Conservation (phyloP, 208 protist species). For the Acanthamoeba lenticulata region DNA sequence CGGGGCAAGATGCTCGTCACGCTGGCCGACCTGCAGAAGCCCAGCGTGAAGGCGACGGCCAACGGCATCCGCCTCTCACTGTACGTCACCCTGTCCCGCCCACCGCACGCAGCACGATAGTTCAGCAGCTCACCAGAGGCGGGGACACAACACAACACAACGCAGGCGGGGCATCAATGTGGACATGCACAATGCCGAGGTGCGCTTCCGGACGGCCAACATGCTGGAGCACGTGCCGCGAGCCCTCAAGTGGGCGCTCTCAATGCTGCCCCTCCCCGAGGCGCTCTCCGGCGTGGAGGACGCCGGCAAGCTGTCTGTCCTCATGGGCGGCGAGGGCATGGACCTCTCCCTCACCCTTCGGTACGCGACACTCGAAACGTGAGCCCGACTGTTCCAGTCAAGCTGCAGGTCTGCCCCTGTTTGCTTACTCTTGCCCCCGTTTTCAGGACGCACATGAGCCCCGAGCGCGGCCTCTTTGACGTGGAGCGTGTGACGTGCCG, state of each 20-base stretch:
- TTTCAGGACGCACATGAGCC: neutral
- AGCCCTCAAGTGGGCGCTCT: neutral
- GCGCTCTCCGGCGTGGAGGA: neutral
- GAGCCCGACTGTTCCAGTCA: too few species aligned
- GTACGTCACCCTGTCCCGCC: neutral
- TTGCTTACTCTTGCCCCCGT: neutral
- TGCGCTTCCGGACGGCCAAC: neutral
- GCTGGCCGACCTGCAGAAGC: neutral
- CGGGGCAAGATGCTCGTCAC: neutral
- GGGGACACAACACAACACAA: neutral
- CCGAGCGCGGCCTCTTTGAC: neutral
- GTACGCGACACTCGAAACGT: neutral
- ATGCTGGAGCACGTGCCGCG: neutral
- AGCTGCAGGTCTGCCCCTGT: too few species aligned
- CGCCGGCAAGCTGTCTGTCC: neutral
- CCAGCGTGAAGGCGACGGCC: neutral
- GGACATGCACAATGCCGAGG: slow-evolving; percentile 1
- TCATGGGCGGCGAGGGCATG: slow-evolving; percentile 4
- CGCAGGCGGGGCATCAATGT: slow-evolving; percentile 13
- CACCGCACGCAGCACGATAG: neutral
- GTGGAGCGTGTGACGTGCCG: neutral
- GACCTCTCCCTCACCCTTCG: neutral
- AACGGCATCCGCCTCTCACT: neutral
- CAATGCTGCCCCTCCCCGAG: neutral
- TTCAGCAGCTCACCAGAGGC: neutral